Base-by-base conservation (phyloP, 148 eudicot species). In the Camellia lanceoleosa region DNA sequence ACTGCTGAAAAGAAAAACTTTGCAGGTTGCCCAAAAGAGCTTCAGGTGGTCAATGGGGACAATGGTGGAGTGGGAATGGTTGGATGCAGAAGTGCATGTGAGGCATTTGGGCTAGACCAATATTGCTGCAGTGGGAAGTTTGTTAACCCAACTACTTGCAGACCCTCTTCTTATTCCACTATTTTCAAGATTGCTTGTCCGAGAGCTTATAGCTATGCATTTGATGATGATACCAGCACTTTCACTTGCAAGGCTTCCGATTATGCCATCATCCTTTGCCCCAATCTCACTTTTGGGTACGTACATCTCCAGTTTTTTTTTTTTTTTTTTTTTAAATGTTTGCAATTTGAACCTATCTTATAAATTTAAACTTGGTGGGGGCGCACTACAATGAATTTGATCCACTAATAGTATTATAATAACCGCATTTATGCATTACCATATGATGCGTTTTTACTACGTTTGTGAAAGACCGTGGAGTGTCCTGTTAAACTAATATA, bases 131-230 rank as follows among this genome's bases (percentile, higher is more conserved):
- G 92, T 43, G 96, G 97, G 59, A 86, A 90, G 80, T 95, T 86
- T 44, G 97, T 89, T 5, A 93, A 95, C 82, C 98, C 98, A 11
- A 84, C 85, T 2, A 91, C 97, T 0, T 95, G 98, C 82, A 79
- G 69, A 65, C 97, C 97, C 6, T 88, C 94, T 10, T 87, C 89
- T 82, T 95, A 95, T 83, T 90, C 98, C 12, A 75, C 82, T 43
- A 86, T 93, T 79, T 95, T 95, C 87, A 95, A 95, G 89, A 87
- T 90, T 79, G 98, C 97, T 63, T 93, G 97, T 75, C 98, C 98
- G 41, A 82, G 91, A 70, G 98, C 97, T 55, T 95, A 95, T 71
- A 93, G 97, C 82, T 95, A 95, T 63, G 98, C 98, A 14, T 95
- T 84, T 82, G 98, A 95, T 81, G 98, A 95, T 81, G 88, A 89